A percentile compares a stretch with the other conserved stretches of the same genome.
Evolutionary conservation across 345 rosid genomes (phyloP).

Genomic region (Syzygium oleosum): DNA sequence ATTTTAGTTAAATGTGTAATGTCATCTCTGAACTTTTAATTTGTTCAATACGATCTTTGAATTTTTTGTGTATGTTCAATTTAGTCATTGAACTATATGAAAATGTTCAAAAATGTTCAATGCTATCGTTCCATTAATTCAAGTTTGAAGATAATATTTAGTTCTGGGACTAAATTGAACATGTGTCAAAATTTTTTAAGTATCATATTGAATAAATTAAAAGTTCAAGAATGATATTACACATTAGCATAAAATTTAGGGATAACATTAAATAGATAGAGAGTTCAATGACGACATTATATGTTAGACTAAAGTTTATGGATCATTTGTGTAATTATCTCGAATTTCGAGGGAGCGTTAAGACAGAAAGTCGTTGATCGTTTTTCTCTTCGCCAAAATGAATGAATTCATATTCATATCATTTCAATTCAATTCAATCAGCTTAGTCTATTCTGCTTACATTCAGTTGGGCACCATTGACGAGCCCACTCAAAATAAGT

Average conservation of each 20-base stretch:
- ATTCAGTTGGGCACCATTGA: not conserved
- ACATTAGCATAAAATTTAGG: no score
- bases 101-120: not conserved
- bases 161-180: no score
- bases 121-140: no score
- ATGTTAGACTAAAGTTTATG: not conserved
- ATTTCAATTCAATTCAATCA: not conserved
- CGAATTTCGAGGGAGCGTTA: not conserved
- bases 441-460: not conserved
- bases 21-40: not conserved
- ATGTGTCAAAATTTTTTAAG: not conserved
- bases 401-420: not conserved
- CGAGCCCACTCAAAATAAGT: no score
- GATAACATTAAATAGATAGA: not conserved
- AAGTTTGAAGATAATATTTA: no score
- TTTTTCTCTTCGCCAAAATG: not conserved
- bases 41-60: accelerated
- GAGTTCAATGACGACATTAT: not conserved
- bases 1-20: not conserved
- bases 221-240: not conserved
- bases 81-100: not conserved
- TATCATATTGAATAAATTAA: not conserved
- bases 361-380: not conserved
- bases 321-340: not conserved
- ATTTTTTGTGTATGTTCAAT: not conserved